Percentiles rank a stretch among this genome's conserved stretches.
Conservation (phyloP, 2,329 filamentous ascomycete species). For the Intubia oerlemansii region DNA sequence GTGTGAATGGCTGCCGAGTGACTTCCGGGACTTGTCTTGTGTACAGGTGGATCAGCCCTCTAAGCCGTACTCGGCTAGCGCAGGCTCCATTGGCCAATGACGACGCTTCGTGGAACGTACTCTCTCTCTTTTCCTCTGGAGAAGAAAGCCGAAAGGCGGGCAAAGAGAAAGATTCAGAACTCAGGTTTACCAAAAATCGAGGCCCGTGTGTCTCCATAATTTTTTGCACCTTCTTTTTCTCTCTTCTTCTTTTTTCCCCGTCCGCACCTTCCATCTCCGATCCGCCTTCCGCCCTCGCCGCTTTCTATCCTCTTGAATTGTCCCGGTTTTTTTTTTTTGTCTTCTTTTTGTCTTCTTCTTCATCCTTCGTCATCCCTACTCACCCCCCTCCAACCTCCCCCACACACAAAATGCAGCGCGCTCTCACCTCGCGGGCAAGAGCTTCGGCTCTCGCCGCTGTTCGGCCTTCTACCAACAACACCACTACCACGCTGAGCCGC, state of each 20-base stretch:
- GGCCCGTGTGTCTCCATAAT: slow-evolving; percentile 4
- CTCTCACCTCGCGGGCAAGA: slow-evolving; percentile 61
- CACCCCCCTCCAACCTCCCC: too few relatives aligned
- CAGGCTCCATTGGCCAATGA: too few relatives aligned
- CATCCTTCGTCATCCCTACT: slow-evolving; percentile 5
- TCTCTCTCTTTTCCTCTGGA: neutral
- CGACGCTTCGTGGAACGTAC: neutral
- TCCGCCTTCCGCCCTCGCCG: neutral
- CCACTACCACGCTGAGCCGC: slow-evolving; percentile 36
- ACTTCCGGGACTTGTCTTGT: neutral
- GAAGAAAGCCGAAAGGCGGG: too few relatives aligned
- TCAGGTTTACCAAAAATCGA: slow-evolving; percentile 1
- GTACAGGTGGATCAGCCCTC: too few relatives aligned
- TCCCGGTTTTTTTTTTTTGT: neutral
- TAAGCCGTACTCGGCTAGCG: too few relatives aligned
- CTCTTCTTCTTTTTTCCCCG: neutral
- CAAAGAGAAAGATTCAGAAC: too few relatives aligned
- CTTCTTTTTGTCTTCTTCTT: neutral
- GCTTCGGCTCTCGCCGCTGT: slow-evolving; percentile 58
- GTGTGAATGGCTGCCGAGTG: neutral
- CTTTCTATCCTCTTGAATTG: neutral
- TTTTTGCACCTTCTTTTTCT: slow-evolving; percentile 1
- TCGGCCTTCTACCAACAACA: too few relatives aligned
- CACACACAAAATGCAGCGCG: slow-evolving; percentile 83
- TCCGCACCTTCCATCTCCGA: slow-evolving; percentile 1